phyloP scores from a whole-genome alignment of 768 basidiomycete species.

The Boletus bicolor region DNA sequence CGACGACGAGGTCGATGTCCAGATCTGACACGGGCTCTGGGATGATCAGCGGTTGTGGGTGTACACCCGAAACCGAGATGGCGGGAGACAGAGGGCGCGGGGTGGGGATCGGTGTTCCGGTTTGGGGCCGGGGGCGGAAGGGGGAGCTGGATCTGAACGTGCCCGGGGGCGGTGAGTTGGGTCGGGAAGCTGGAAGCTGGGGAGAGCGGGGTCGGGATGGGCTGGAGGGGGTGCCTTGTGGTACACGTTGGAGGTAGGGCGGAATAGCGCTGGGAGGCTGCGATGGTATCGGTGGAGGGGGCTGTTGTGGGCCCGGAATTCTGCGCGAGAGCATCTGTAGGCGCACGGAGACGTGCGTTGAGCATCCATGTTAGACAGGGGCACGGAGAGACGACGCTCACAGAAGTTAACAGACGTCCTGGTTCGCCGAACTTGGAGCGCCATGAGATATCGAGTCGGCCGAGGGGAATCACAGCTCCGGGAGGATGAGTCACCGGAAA shows the following conservation, averaged over 20 bases:
- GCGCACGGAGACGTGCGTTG: not conserved
- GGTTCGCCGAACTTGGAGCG: slow-evolving; percentile 80
- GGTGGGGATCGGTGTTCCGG: slow-evolving; percentile 24
- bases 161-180: slow-evolving; percentile 52
- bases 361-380: not conserved
- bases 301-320: slow-evolving; percentile 53
- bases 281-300: slow-evolving; percentile 21
- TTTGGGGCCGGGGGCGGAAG: slow-evolving; percentile 33
- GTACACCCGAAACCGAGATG: slow-evolving; percentile 15
- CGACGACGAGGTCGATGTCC: slow-evolving; percentile 56
- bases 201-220: slow-evolving; percentile 60
- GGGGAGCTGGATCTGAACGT: slow-evolving; percentile 45
- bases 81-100: slow-evolving; percentile 34
- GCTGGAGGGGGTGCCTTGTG: slow-evolving; percentile 33
- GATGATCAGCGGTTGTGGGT: slow-evolving; percentile 21
- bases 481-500: slow-evolving; percentile 53
- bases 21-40: slow-evolving; percentile 37
- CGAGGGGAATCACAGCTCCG: slow-evolving; percentile 74
- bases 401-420: slow-evolving; percentile 82
- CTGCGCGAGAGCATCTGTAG: slow-evolving; percentile 71
- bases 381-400: slow-evolving; percentile 24
- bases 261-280: slow-evolving; percentile 73
- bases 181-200: slow-evolving; percentile 47
- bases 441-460: slow-evolving; percentile 89
- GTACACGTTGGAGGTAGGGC: slow-evolving; percentile 63